Conservation (phyloP, 2,329 filamentous ascomycete species). For the Claviceps sp. region DNA sequence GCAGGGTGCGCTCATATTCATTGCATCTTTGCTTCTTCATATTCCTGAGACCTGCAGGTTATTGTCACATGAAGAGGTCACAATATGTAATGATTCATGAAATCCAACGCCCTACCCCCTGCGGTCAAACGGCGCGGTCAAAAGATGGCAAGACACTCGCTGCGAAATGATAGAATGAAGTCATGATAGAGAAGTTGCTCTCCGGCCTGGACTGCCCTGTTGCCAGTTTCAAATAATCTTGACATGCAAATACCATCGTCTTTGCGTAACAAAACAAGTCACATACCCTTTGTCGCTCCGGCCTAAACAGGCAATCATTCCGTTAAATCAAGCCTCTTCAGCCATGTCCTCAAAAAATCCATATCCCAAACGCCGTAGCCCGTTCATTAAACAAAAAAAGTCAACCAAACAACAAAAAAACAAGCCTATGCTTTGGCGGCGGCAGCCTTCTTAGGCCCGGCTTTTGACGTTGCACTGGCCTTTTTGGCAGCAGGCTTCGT, state of each 20-base stretch:
- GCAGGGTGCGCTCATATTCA: background rate
- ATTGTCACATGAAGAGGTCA: conserved; percentile 7
- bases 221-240: background rate
- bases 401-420: conserved; percentile 12
- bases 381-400: conserved; percentile 18
- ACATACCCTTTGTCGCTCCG: conserved; percentile 9
- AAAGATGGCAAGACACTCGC: background rate
- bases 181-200: background rate
- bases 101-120: background rate
- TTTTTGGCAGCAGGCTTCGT: conserved; percentile 34
- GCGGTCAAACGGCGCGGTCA: background rate
- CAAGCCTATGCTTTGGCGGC: conserved; percentile 25
- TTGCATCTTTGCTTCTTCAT: background rate
- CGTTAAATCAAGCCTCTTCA: conserved; percentile 7
- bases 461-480: conserved; percentile 31
- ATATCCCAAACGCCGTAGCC: conserved; percentile 23
- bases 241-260: conserved; percentile 7
- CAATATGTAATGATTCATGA: background rate
- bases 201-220: background rate
- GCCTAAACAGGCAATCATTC: conserved; percentile 9
- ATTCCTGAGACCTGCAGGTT: conserved; percentile 1
- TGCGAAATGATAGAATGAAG: background rate
- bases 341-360: conserved; percentile 9
- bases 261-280: background rate
- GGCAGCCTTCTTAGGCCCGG: conserved; percentile 31